phyloP scores from a whole-genome alignment of 202 grass and related monocot species.

The Setaria viridis region DNA sequence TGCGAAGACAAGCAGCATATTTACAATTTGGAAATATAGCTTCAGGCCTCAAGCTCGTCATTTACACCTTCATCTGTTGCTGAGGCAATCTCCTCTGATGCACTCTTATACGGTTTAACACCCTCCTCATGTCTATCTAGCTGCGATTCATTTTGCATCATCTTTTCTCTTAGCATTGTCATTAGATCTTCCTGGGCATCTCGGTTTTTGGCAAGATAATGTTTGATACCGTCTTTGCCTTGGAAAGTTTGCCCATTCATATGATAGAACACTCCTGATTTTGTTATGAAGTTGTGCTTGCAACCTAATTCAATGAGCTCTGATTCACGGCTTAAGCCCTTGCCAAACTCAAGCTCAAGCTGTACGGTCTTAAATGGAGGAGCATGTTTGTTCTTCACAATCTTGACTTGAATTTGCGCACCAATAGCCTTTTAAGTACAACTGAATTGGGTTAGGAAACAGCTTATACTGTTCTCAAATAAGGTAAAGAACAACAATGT shows the following conservation, averaged over 20 bases:
- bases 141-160: constrained; percentile 33
- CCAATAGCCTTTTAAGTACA: constrained; percentile 32
- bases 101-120: constrained; percentile 18
- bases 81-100: constrained; percentile 30
- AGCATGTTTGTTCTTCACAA: constrained; percentile 14
- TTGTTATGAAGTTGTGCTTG: constrained; percentile 43
- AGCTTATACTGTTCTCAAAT: not conserved
- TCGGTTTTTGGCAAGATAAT: constrained; percentile 55
- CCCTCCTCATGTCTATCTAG: constrained; percentile 13
- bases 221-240: constrained; percentile 67
- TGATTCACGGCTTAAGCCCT: constrained; percentile 1
- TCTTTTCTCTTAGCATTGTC: constrained; percentile 55
- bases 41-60: constrained; percentile 51
- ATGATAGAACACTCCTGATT: constrained; percentile 58
- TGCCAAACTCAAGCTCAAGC: not conserved
- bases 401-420: constrained; percentile 49
- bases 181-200: constrained; percentile 50
- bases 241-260: constrained; percentile 57
- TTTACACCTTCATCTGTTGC: constrained; percentile 56
- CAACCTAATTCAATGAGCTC: constrained; percentile 2
- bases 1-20: not conserved
- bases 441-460: not conserved
- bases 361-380: not conserved
- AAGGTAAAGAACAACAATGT: not conserved
- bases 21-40: not conserved